Percentiles rank a stretch among this genome's conserved stretches.
Conservation (phyloP, 2,329 filamentous ascomycete species). For the Bipolaris victoriae region DNA sequence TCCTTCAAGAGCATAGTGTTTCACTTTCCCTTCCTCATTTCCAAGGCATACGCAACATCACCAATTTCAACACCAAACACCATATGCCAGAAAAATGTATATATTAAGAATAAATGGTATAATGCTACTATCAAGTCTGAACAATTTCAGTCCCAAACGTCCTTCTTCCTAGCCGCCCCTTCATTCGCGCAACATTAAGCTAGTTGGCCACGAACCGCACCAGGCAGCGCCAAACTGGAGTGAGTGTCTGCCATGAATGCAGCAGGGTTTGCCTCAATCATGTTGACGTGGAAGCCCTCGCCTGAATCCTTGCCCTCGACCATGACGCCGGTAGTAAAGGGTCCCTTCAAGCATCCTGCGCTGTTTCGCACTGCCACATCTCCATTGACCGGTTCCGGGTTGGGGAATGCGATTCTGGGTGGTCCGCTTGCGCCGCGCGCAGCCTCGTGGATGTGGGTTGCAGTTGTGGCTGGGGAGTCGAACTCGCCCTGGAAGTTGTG, state of each 20-base stretch:
- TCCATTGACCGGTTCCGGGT: constrained; percentile 26
- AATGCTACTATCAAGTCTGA: neutral
- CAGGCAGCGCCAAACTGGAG: constrained; percentile 59
- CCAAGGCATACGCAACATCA: neutral
- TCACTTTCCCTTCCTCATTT: neutral
- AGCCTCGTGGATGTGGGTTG: constrained; percentile 64
- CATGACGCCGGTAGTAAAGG: constrained; percentile 42
- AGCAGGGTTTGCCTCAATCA: constrained; percentile 59
- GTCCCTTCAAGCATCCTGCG: constrained; percentile 34
- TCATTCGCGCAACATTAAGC: constrained; percentile 10
- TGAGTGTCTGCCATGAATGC: constrained; percentile 63
- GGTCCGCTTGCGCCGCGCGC: constrained; percentile 56
- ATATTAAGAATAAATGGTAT: neutral
- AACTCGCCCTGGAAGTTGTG: constrained; percentile 59
- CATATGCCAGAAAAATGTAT: neutral
- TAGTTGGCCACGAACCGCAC: constrained; percentile 60
- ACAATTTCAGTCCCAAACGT: neutral
- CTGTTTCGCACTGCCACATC: constrained; percentile 25
- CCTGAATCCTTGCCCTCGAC: constrained; percentile 55
- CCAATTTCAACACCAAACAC: neutral
- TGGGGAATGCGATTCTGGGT: constrained; percentile 51
- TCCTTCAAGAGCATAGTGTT: neutral
- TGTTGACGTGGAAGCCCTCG: constrained; percentile 56
- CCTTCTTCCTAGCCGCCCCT: neutral
- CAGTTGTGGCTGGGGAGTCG: constrained; percentile 58